Conservation (phyloP, 2,329 filamentous ascomycete genomes). For the Fusarium neocosmosporiellum region DNA sequence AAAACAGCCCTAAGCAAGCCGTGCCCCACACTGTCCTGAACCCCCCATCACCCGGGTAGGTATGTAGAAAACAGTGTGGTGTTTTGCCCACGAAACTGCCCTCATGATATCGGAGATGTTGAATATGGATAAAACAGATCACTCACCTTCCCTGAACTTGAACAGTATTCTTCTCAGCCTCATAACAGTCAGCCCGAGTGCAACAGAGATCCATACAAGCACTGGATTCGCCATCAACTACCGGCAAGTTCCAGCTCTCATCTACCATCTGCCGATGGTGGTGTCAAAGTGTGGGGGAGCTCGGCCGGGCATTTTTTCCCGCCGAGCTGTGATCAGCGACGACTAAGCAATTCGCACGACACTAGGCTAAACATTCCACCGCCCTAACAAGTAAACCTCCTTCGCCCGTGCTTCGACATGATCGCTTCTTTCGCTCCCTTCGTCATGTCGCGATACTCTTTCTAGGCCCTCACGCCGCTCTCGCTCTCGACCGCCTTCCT, state of each 20-base stretch:
- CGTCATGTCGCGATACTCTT: neutral
- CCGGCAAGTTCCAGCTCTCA: neutral
- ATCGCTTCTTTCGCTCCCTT: conserved; percentile 17
- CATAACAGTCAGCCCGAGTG: neutral
- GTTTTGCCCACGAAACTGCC: neutral
- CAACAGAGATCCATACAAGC: neutral
- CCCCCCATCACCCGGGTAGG: no score
- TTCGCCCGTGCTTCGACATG: conserved; percentile 18
- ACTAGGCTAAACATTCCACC: conserved; percentile 33
- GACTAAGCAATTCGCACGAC: conserved; percentile 23
- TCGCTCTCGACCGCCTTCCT: conserved; percentile 14
- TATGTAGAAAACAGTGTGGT: neutral
- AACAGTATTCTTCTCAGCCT: neutral
- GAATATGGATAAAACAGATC: neutral
- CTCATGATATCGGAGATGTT: neutral
- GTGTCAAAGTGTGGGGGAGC: conserved; percentile 17
- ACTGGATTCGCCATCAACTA: neutral
- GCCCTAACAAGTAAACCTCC: conserved; percentile 26
- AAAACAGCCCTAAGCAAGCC: no score
- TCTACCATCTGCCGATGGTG: neutral
- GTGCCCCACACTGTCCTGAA: no score
- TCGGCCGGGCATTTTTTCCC: conserved; percentile 38
- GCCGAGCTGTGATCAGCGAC: conserved; percentile 32
- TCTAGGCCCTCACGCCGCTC: neutral
- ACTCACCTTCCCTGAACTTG: neutral